Conservation (phyloP, 2,329 filamentous ascomycete genomes). For the Teratosphaeria nubilosa region DNA sequence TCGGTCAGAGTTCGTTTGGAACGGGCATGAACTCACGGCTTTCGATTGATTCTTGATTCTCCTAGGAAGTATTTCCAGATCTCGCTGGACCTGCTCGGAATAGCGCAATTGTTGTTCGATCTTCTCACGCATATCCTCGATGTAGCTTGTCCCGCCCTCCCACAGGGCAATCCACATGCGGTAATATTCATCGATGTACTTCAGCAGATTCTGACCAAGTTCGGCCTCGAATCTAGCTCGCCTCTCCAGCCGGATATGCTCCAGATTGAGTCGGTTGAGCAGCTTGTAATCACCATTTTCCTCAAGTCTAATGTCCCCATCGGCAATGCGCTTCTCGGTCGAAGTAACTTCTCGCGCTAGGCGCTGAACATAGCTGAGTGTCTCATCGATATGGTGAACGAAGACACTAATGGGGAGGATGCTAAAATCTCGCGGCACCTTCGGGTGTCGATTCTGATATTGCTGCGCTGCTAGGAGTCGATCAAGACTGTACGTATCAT, state of each 20-base stretch:
- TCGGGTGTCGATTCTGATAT: conserved; percentile 25
- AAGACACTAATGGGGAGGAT: conserved; percentile 23
- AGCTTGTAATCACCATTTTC: conserved; percentile 27
- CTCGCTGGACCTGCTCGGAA: conserved; percentile 21
- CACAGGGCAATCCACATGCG: conserved; percentile 19
- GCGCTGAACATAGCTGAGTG: conserved; percentile 19
- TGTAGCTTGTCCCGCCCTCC: conserved; percentile 24
- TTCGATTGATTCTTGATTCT: conserved; percentile 28
- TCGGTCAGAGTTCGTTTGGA: background rate
- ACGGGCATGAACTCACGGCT: conserved; percentile 12
- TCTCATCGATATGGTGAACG: conserved; percentile 23
- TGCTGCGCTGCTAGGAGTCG: conserved; percentile 17
- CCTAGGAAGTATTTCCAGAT: conserved; percentile 23
- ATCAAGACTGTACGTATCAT: conserved; percentile 19
- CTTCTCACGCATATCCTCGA: conserved; percentile 27
- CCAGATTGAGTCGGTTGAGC: conserved; percentile 24
- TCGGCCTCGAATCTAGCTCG: conserved; percentile 25
- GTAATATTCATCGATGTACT: conserved; percentile 24
- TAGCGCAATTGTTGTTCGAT: conserved; percentile 26
- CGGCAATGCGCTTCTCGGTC: conserved; percentile 23
- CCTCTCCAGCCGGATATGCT: conserved; percentile 22
- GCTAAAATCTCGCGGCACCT: conserved; percentile 25
- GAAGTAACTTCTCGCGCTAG: conserved; percentile 21
- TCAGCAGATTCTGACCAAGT: conserved; percentile 22
- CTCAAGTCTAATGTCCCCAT: conserved; percentile 23